These are phyloP conservation scores for Colletotrichum tofieldiae DNA, from an alignment of 2,329 filamentous ascomycete species.

Conservation along the genomic window DNA sequence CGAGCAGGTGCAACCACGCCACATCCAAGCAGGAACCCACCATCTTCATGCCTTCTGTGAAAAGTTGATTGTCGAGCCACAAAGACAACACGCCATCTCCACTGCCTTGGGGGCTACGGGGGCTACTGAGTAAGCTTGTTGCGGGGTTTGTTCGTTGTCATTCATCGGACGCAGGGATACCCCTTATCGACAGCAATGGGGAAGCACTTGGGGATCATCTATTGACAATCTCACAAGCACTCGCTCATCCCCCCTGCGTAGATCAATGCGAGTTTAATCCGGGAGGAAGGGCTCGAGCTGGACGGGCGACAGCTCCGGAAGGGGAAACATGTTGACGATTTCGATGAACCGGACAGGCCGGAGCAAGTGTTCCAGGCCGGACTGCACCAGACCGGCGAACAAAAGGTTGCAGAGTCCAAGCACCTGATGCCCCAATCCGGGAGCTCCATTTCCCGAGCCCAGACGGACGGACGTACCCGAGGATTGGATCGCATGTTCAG, in stretches of 20 bases:
- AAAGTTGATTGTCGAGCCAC: background rate
- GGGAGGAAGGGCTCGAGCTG: slow-evolving; percentile 1
- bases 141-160: background rate
- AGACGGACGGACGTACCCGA: background rate
- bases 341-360: background rate
- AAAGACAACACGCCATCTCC: background rate
- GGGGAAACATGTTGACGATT: background rate
- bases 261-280: slow-evolving; percentile 25
- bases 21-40: background rate
- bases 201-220: background rate
- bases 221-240: background rate
- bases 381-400: background rate
- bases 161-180: slow-evolving; percentile 1
- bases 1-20: background rate
- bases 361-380: background rate
- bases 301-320: background rate
- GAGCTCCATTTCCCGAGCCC: background rate
- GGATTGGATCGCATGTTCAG: background rate
- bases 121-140: background rate
- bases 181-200: background rate
- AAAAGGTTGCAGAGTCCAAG: background rate
- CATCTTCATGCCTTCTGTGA: slow-evolving; percentile 1
- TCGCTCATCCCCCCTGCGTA: slow-evolving; percentile 15
- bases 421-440: background rate
- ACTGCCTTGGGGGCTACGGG: too few relatives aligned